Evolutionary conservation across 306 rosid genomes (phyloP).

Genomic region (Arachis stenosperma): DNA sequence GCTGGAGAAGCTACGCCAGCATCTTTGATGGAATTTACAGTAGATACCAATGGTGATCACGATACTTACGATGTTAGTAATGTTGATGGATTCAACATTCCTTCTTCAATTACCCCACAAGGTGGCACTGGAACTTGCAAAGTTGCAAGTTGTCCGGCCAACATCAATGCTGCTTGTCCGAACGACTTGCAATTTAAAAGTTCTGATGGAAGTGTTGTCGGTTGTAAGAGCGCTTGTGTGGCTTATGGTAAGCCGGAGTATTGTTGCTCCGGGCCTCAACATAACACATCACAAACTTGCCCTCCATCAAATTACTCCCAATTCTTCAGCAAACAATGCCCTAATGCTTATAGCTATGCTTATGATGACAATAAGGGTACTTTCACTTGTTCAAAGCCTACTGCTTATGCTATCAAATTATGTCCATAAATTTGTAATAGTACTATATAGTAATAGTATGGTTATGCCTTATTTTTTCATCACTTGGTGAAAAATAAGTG

Average conservation of each 20-base stretch:
- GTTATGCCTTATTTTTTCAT: no score
- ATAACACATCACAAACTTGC: neutral
- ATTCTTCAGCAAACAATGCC: constrained; percentile 6
- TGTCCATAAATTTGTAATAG: constrained; percentile 26
- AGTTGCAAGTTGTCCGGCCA: neutral
- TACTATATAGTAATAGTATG: no score
- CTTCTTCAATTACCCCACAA: no score
- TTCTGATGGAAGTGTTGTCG: constrained; percentile 31
- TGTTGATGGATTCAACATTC: constrained; percentile 6
- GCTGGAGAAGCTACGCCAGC: constrained; percentile 64
- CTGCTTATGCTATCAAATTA: constrained; percentile 37
- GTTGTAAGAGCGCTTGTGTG: constrained; percentile 46
- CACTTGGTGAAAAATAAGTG: no score
- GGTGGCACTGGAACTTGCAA: no score
- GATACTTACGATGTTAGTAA: constrained; percentile 42
- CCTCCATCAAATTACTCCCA: constrained; percentile 21
- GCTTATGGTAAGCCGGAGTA: constrained; percentile 30
- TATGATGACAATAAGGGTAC: constrained; percentile 40
- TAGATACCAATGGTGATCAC: constrained; percentile 16
- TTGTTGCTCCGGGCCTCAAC: constrained; percentile 30
- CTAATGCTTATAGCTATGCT: constrained; percentile 4
- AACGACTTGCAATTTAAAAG: constrained; percentile 1
- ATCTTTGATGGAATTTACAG: constrained; percentile 48
- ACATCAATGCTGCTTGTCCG: constrained; percentile 32
- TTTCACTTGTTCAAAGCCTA: constrained; percentile 35